Percentiles rank a stretch among this genome's conserved stretches.
Evolutionary conservation across 257 asterid genomes (phyloP).

Genomic region (Datura wrightii): DNA sequence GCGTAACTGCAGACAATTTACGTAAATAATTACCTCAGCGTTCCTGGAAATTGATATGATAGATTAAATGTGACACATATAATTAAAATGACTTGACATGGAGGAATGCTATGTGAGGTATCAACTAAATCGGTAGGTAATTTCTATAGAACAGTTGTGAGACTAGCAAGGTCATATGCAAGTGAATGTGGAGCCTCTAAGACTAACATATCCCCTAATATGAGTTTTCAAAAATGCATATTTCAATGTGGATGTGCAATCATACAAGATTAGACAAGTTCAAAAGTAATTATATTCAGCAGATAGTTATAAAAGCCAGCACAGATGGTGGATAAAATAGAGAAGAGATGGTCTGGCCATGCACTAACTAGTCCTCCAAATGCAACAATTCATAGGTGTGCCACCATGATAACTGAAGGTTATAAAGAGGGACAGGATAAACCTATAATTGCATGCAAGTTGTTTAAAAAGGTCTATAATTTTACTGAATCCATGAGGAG

Average conservation of each 20-base stretch:
- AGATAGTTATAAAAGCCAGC: neutral
- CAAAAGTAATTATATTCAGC: neutral
- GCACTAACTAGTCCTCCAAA: neutral
- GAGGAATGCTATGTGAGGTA: constrained; percentile 7
- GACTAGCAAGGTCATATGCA: constrained; percentile 21
- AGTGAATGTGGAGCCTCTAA: constrained; percentile 13
- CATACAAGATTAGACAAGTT: neutral
- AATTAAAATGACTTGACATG: neutral
- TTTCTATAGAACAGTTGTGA: neutral
- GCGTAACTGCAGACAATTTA: neutral
- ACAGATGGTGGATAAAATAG: neutral
- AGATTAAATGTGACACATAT: neutral
- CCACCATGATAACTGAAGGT: neutral
- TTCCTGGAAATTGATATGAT: neutral
- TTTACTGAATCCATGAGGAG: neutral
- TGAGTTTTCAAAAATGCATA: neutral
- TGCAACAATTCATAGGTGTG: constrained; percentile 8
- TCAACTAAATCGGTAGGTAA: neutral
- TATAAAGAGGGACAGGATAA: constrained; percentile 13
- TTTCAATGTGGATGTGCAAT: neutral
- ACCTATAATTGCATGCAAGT: neutral
- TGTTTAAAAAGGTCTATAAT: neutral
- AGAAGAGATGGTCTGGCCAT: constrained; percentile 17
- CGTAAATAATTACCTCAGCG: neutral
- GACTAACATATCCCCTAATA: neutral